Evolutionary conservation across 805 yeast species (phyloP).

Genomic region (Clavispora asparagi): DNA sequence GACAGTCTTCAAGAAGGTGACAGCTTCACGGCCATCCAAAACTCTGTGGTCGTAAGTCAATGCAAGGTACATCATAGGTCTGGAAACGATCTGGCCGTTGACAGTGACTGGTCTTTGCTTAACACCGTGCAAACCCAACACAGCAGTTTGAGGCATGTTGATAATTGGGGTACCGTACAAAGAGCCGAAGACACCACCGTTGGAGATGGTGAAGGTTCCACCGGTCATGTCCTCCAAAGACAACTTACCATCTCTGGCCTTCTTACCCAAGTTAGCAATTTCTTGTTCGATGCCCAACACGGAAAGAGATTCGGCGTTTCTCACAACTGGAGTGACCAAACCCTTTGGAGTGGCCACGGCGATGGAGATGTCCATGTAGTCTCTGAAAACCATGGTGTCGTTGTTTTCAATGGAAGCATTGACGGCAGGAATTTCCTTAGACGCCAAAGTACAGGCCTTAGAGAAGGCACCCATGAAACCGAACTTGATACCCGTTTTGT

Average conservation of each 20-base stretch:
- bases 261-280: conserved; percentile 73
- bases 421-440: conserved; percentile 91
- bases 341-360: conserved; percentile 99
- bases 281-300: conserved; percentile 88
- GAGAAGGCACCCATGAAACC: conserved; percentile 99
- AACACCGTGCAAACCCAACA: conserved; percentile 93
- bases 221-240: conserved; percentile 98
- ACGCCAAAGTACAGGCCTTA: conserved; percentile 87
- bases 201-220: conserved; percentile 97
- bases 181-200: conserved; percentile 99
- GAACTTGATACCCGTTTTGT: conserved; percentile 88
- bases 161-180: conserved; percentile 97
- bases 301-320: conserved; percentile 90
- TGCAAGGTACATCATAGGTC: conserved; percentile 99
- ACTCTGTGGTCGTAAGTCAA: conserved; percentile 98
- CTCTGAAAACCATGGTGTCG: conserved; percentile 92
- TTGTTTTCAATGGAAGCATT: conserved; percentile 91
- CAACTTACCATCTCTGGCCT: conserved; percentile 95
- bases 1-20: conserved; percentile 89
- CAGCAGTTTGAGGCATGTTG: conserved; percentile 97
- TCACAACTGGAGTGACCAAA: conserved; percentile 93
- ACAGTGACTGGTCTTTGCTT: conserved; percentile 97
- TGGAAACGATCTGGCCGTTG: conserved; percentile 89
- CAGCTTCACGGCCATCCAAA: conserved; percentile 98
- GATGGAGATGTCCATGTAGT: conserved; percentile 89